A percentile compares a stretch with the other conserved stretches of the same genome.
Conservation (phyloP, 169 alveolate species). For the Eimeria maxima region DNA sequence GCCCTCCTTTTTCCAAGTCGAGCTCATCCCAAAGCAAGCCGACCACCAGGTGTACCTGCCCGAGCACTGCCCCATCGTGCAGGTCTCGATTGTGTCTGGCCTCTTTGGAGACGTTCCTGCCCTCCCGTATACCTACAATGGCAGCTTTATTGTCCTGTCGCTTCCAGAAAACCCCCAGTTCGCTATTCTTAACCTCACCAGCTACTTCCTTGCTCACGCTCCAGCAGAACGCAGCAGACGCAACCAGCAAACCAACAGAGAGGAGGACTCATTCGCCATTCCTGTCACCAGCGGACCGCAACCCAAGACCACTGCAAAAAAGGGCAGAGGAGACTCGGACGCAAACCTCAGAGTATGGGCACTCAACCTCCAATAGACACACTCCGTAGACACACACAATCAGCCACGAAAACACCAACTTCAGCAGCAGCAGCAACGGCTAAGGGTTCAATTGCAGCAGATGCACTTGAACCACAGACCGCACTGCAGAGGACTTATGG, state of each 20-base stretch:
- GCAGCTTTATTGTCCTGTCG: constrained; percentile 89
- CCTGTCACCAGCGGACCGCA: constrained; percentile 34
- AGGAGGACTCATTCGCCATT: constrained; percentile 50
- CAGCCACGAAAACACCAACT: too few relatives aligned
- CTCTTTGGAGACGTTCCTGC: constrained; percentile 89
- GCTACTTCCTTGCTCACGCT: constrained; percentile 87
- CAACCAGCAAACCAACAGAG: constrained; percentile 39
- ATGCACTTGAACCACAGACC: too few relatives aligned
- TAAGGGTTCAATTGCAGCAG: too few relatives aligned
- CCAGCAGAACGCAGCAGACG: constrained; percentile 76
- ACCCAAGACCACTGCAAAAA: not conserved
- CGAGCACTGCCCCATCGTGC: constrained; percentile 84
- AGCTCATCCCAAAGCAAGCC: constrained; percentile 66
- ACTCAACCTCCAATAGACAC: not conserved
- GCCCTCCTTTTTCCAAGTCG: constrained; percentile 89
- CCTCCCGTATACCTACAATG: constrained; percentile 91
- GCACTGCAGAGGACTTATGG: too few relatives aligned
- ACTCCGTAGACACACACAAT: too few relatives aligned
- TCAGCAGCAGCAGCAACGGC: too few relatives aligned
- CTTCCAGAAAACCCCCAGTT: constrained; percentile 89
- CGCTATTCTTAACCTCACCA: constrained; percentile 90
- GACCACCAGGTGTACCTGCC: constrained; percentile 35
- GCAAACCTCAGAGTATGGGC: constrained; percentile 29
- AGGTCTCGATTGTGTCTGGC: constrained; percentile 90
- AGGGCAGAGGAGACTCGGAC: constrained; percentile 13